Conservation (phyloP, 1,284 basidiomycete genomes). For the Trichosporon sp. region DNA sequence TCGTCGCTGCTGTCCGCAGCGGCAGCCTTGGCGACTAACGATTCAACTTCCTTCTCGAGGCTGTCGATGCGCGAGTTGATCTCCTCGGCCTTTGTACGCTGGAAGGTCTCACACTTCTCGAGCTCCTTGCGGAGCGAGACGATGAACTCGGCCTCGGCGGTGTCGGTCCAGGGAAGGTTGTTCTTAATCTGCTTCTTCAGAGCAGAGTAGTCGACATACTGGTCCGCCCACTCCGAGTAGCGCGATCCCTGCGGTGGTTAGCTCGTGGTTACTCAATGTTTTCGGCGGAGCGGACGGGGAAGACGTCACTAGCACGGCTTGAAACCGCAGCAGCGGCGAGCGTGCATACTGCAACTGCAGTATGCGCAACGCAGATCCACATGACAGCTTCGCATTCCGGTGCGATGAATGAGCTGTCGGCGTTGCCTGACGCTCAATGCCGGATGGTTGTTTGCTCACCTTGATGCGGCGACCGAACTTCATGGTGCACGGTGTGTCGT, state of each 20-base stretch:
- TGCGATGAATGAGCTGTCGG: not conserved
- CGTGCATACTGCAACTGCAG: not conserved
- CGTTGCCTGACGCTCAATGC: not conserved
- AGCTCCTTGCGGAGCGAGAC: slow-evolving; percentile 79
- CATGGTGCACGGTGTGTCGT: slow-evolving; percentile 58
- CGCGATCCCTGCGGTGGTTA: slow-evolving; percentile 66
- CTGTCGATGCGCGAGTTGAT: slow-evolving; percentile 75
- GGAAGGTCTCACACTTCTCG: slow-evolving; percentile 95
- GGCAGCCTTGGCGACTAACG: slow-evolving; percentile 63
- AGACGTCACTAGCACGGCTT: not conserved
- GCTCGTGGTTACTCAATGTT: not conserved
- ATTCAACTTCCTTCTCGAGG: slow-evolving; percentile 76
- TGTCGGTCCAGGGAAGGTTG: slow-evolving; percentile 66
- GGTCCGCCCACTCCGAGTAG: slow-evolving; percentile 86
- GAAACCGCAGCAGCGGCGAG: not conserved
- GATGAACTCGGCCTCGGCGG: slow-evolving; percentile 81
- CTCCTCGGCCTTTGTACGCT: slow-evolving; percentile 86
- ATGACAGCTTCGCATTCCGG: not conserved
- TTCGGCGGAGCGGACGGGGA: not conserved
- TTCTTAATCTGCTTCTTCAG: slow-evolving; percentile 85
- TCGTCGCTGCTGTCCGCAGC: slow-evolving; percentile 53
- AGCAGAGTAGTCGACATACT: slow-evolving; percentile 84
- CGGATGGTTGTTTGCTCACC: slow-evolving; percentile 58
- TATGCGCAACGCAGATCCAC: not conserved
- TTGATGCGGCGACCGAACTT: slow-evolving; percentile 89